Conservation (phyloP, 2,329 filamentous ascomycete genomes). For the Thermoascus crustaceus region DNA sequence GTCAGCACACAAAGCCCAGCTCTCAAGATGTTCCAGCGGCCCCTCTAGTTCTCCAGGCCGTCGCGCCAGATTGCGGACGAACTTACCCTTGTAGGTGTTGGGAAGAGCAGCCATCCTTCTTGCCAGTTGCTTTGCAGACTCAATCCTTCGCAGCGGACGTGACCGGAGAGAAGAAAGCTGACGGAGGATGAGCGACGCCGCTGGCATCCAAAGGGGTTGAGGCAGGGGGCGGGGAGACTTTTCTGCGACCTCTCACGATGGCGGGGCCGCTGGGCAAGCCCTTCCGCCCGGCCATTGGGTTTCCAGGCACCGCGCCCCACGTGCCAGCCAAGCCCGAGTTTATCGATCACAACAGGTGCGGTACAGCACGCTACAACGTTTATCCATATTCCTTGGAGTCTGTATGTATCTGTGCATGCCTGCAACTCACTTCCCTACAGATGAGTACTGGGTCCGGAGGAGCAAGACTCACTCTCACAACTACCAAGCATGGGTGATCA, state of each 20-base stretch:
- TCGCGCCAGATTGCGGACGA: not conserved
- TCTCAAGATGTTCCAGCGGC: not conserved
- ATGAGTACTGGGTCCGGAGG: too few relatives aligned
- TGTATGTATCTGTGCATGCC: too few relatives aligned
- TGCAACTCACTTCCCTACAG: too few relatives aligned
- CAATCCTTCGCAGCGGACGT: conserved; percentile 22
- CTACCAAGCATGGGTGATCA: too few relatives aligned
- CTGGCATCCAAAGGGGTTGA: conserved; percentile 1
- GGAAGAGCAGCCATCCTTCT: conserved; percentile 48
- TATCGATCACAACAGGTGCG: too few relatives aligned
- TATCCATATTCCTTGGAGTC: too few relatives aligned
- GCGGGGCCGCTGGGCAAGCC: not conserved
- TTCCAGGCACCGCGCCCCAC: too few relatives aligned
- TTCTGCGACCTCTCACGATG: not conserved
- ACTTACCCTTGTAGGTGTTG: conserved; percentile 51
- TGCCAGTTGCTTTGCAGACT: conserved; percentile 26
- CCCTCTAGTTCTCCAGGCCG: not conserved
- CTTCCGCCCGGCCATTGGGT: too few relatives aligned
- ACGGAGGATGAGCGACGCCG: conserved; percentile 8
- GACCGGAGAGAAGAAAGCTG: conserved; percentile 16
- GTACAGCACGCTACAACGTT: too few relatives aligned
- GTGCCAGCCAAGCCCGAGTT: too few relatives aligned
- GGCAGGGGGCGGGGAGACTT: not conserved
- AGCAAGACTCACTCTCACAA: too few relatives aligned
- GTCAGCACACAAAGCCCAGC: too few relatives aligned